Percentiles rank a stretch among this genome's conserved stretches.
phyloP scores from a whole-genome alignment of 2,329 filamentous ascomycete genomes.

The Colletotrichum melonis region DNA sequence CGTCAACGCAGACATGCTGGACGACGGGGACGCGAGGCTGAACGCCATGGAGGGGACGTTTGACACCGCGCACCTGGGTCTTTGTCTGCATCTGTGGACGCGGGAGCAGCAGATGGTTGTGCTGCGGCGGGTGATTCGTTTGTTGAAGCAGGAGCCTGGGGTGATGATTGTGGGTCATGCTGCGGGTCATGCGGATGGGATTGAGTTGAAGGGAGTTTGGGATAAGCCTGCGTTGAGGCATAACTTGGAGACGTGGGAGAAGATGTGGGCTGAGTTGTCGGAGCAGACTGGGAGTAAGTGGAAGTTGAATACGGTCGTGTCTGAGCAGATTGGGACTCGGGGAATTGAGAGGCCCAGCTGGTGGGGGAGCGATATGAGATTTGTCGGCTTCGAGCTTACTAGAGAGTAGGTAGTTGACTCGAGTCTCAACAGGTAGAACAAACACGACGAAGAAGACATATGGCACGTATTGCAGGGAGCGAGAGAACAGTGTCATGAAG shows the following conservation, averaged over 20 bases:
- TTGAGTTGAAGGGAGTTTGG: neutral
- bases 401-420: neutral
- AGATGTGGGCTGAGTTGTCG: conserved; percentile 35
- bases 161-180: conserved; percentile 31
- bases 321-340: neutral
- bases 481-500: conserved; percentile 31
- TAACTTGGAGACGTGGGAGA: conserved; percentile 33
- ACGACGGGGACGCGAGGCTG: conserved; percentile 35
- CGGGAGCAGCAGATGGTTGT: conserved; percentile 37
- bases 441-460: neutral
- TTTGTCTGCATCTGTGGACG: conserved; percentile 41
- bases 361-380: conserved; percentile 10
- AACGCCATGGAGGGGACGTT: conserved; percentile 31
- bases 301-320: conserved; percentile 16
- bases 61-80: conserved; percentile 41
- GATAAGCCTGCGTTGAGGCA: conserved; percentile 17
- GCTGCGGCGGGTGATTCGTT: conserved; percentile 19
- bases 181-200: conserved; percentile 32
- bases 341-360: neutral
- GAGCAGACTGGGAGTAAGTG: conserved; percentile 31
- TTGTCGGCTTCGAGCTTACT: conserved; percentile 6
- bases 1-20: conserved; percentile 38
- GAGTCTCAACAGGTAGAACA: neutral
- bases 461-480: neutral
- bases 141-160: conserved; percentile 26